Conservation (phyloP, 371 early-diverging fungal genomes). For the Mucor circinelloides region DNA sequence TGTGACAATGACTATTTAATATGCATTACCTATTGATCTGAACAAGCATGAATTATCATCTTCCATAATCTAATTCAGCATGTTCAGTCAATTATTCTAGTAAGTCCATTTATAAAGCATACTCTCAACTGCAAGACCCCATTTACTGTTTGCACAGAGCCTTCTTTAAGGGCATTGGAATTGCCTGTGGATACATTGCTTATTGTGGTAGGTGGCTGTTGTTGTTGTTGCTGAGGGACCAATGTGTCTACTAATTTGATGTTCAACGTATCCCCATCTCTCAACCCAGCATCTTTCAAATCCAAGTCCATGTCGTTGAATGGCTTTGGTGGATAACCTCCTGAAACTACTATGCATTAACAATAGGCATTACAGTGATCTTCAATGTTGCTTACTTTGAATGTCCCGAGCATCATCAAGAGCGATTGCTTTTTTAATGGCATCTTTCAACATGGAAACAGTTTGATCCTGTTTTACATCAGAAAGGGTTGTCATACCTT, state of each 20-base stretch:
- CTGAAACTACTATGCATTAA: slow-evolving; percentile 31
- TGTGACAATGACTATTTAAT: background rate
- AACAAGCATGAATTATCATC: slow-evolving; percentile 64
- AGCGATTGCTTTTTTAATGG: slow-evolving; percentile 6
- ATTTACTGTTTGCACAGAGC: slow-evolving; percentile 8
- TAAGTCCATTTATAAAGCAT: background rate
- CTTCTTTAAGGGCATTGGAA: background rate
- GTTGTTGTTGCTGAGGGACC: background rate
- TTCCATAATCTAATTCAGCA: slow-evolving; percentile 39
- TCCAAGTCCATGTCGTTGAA: slow-evolving; percentile 20
- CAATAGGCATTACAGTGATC: background rate
- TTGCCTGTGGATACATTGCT: background rate
- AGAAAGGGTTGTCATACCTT: slow-evolving; percentile 40
- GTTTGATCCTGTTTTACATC: slow-evolving; percentile 28
- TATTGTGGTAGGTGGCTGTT: background rate
- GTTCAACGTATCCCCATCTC: slow-evolving; percentile 43
- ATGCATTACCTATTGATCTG: slow-evolving; percentile 45
- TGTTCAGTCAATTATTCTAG: background rate
- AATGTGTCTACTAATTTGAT: slow-evolving; percentile 22
- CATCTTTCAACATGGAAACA: slow-evolving; percentile 26
- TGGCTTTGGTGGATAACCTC: slow-evolving; percentile 47
- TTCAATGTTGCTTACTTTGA: slow-evolving; percentile 13
- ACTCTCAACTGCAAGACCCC: slow-evolving; percentile 21
- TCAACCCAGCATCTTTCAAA: slow-evolving; percentile 22
- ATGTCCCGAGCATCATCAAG: slow-evolving; percentile 6